A percentile compares a stretch with the other conserved stretches of the same genome.
phyloP scores from a whole-genome alignment of 2,329 filamentous ascomycete genomes.

The Elsinoe necatrix region DNA sequence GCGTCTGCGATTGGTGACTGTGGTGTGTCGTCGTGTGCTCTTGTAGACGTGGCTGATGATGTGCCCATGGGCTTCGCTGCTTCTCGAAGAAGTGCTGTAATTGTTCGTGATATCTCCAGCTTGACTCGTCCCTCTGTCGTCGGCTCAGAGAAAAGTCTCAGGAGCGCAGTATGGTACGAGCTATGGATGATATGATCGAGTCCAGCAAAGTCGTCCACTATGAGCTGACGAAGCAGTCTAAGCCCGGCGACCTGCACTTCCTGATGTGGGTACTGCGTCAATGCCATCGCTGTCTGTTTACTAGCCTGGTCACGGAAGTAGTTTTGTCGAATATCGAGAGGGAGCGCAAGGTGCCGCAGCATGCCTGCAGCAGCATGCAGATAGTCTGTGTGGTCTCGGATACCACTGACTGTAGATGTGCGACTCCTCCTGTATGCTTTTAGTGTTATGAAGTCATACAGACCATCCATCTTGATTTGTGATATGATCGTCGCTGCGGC shows the following conservation, averaged over 20 bases:
- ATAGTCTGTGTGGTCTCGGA: conserved; percentile 15
- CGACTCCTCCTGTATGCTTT: conserved; percentile 7
- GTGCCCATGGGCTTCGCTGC: background rate
- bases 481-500: conserved; percentile 13
- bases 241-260: conserved; percentile 18
- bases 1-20: background rate
- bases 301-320: conserved; percentile 5
- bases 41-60: background rate
- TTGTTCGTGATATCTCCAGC: conserved; percentile 6
- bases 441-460: conserved; percentile 12
- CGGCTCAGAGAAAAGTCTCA: conserved; percentile 1
- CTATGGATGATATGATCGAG: background rate
- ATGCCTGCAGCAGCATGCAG: conserved; percentile 18
- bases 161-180: background rate
- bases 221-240: conserved; percentile 15
- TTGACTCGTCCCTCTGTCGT: background rate
- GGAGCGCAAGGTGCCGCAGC: conserved; percentile 17
- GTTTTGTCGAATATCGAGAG: conserved; percentile 10
- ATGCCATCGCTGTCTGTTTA: conserved; percentile 12
- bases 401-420: background rate
- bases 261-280: conserved; percentile 1
- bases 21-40: background rate
- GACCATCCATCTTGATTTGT: conserved; percentile 12
- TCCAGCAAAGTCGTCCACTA: conserved; percentile 14
- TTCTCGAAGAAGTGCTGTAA: conserved; percentile 5